Evolutionary conservation across 106 monocot species (phyloP), one percentile per base, ranked within the genome.

Genomic region (Acorus calamus): DNA sequence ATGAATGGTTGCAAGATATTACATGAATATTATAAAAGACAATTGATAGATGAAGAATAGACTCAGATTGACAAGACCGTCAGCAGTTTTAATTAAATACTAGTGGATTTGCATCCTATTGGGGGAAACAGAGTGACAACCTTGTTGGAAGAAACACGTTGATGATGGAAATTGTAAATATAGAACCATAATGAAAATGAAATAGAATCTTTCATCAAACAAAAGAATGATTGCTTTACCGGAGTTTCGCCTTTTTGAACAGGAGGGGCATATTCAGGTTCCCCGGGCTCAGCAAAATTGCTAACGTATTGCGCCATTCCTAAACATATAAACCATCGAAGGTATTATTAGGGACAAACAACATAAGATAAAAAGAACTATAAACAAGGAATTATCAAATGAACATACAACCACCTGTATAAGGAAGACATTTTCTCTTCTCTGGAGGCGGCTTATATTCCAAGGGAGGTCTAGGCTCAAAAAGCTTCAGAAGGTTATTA

Each of bases 181-280:
- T 28, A 28, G 28, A 28, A 28, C 28, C 28, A 28, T 28, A 28
- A 28, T 28, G 28, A 28, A 28, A 28, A 28, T 28, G 28, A 28
- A 28, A 28, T 28, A 28, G 28, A 28, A 28, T 28, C 28, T 28
- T 28, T 28, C 28, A 28, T 28, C 28, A 28, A 28, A 28, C 28
- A 28, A 28, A 28, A 28, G 28, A 28, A 28, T 28, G 28, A 28
- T 28, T 28, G 28, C 11, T 58, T 52, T 84, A 94, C 94, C 53
- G 80, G 83, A 28, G 87, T 96, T 80, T 96, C 94, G 4, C 61
- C 86, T 68, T 83, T 81, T 49, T 59, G 59, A 49, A 85, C 84
- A 28, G 94, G 94, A 12, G 87, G 90, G 8, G 94, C 75, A 70
- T 96, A 96, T 57, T 90, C 94, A n/a, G 79, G 73, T 54, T 90